A percentile compares a stretch with the other conserved stretches of the same genome.
Conservation (phyloP, 1,284 basidiomycete genomes). For the Anthracocystis setariae region DNA sequence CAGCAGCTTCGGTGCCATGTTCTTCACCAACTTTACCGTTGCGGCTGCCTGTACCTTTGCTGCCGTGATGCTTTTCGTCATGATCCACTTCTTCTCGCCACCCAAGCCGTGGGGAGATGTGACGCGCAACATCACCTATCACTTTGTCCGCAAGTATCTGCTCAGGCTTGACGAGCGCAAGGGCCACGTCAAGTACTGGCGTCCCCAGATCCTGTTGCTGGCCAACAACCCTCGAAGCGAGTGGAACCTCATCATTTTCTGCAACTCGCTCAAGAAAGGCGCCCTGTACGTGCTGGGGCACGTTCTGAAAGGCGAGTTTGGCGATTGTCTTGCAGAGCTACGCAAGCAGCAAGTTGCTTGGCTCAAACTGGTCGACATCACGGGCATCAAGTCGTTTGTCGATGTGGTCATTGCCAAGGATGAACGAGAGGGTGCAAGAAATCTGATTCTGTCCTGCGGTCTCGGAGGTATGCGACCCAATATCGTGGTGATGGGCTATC, state of each 20-base stretch:
- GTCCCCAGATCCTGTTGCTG: constrained; percentile 65
- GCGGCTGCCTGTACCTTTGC: constrained; percentile 60
- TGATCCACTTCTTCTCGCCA: constrained; percentile 65
- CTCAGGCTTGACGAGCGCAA: constrained; percentile 66
- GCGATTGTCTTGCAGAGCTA: constrained; percentile 63
- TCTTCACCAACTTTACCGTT: constrained; percentile 60
- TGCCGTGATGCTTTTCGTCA: constrained; percentile 60
- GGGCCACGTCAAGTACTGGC: constrained; percentile 67
- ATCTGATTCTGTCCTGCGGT: constrained; percentile 64
- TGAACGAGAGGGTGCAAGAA: constrained; percentile 65
- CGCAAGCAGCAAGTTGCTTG: constrained; percentile 64
- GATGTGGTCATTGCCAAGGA: constrained; percentile 65
- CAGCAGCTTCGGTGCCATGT: constrained; percentile 64
- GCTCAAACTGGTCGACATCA: constrained; percentile 67
- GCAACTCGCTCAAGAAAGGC: constrained; percentile 67
- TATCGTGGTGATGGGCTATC: constrained; percentile 66
- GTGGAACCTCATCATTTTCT: constrained; percentile 68
- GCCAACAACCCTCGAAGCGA: constrained; percentile 66
- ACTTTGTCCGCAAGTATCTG: constrained; percentile 66
- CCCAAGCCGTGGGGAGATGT: constrained; percentile 68
- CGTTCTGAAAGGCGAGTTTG: constrained; percentile 66
- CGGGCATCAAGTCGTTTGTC: constrained; percentile 65
- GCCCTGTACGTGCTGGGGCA: constrained; percentile 66
- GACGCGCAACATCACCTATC: constrained; percentile 66
- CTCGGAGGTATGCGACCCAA: constrained; percentile 67